Evolutionary conservation across 257 asterid genomes (phyloP), one percentile per base, ranked within the genome.

Genomic region (Ballota nigra): DNA sequence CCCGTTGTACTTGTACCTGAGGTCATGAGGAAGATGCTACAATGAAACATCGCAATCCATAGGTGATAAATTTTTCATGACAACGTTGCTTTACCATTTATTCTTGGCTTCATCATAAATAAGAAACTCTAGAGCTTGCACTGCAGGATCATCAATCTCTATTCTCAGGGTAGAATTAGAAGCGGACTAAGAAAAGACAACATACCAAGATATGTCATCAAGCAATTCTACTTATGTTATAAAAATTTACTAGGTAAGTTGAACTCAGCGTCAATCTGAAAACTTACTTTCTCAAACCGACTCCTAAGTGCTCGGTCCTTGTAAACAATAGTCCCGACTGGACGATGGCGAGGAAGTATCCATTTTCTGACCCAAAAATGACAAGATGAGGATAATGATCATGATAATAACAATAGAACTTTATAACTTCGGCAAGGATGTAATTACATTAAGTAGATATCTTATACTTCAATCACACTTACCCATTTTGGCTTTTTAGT

Each of bases 101-200:
- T 92, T 85, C 55, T 68, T 84, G 79, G 90, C 85, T 87, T 88
- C 96, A 67, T 92, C 94, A 33, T 76, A 88, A 73, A 95, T 83
- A 79, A 95, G 96, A 79, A 95, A 95, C 86, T 95, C 98, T 16
- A 95, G 82, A 78, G 98, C 97, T 82, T 86, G 88, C 71, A 89
- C 82, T 33, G 87, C 85, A 65, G 92, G 89, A 82, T 95, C 99
- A 59, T 81, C 94, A 78, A 95, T 87, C 89, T 92, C 96, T 77
- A 95, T 68, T 73, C 76, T 86, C 82, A 95, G 75, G 63, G 73
- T 84, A 69, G 97, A 85, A 75, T 77, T 77, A 45, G 90, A 70
- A 76, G 97, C 96, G 55, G 94, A 83, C 99, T 95, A 79, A 45
- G 68, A 72, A 79, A 57, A 65, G 75, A 81, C 55, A 72, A 62